Conservation (phyloP, 164 flowering plant genomes). For the Litsea cubeba region DNA sequence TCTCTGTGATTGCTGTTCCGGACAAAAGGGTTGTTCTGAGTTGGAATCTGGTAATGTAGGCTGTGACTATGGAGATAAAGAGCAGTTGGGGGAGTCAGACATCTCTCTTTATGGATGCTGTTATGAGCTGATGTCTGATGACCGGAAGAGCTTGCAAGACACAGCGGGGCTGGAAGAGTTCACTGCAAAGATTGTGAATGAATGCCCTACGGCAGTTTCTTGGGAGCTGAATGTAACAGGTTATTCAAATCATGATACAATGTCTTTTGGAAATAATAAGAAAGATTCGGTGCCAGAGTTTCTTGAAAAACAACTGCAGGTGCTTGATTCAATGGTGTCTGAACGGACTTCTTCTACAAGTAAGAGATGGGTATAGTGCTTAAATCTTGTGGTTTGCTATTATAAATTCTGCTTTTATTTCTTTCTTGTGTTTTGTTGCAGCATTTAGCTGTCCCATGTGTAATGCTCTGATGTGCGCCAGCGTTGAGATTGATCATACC, state of each 20-base stretch:
- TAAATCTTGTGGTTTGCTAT: neutral
- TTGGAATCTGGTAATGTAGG: constrained; percentile 12
- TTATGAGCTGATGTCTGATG: constrained; percentile 7
- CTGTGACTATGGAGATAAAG: neutral
- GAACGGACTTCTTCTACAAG: constrained; percentile 4
- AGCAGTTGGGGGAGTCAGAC: constrained; percentile 8
- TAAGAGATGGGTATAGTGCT: constrained; percentile 1
- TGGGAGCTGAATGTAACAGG: constrained; percentile 5
- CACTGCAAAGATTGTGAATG: constrained; percentile 18
- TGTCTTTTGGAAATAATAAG: constrained; percentile 1
- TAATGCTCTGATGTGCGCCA: neutral
- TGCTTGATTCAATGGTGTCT: constrained; percentile 3
- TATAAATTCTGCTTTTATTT: neutral
- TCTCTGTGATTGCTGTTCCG: constrained; percentile 27
- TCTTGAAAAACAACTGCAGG: constrained; percentile 6
- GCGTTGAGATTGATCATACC: neutral
- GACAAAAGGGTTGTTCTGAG: constrained; percentile 16
- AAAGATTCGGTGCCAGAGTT: neutral
- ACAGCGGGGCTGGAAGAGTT: constrained; percentile 16
- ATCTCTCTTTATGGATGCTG: constrained; percentile 9
- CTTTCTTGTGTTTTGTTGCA: neutral
- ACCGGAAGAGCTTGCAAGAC: constrained; percentile 24
- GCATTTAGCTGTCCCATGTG: neutral
- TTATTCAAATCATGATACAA: neutral
- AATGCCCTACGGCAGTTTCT: constrained; percentile 15